Evolutionary conservation across 1,139 yeast species (phyloP), one percentile per base, ranked within the genome.

Genomic region (Kodamaea alishanica): DNA sequence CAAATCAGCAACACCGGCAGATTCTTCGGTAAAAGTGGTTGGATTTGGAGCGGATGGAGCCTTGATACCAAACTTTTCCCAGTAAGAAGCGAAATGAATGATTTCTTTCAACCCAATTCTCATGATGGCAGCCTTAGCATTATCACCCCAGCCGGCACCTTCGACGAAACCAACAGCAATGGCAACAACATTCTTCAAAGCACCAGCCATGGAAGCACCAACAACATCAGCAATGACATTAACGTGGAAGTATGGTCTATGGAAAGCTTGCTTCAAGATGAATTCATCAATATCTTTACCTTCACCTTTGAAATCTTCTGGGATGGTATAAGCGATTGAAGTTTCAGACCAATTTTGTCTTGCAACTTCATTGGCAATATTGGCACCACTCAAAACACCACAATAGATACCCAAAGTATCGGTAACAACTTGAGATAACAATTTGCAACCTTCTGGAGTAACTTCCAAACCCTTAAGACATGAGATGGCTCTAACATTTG

Each of bases 81-180:
- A 68, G 60, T 69, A 67, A 9, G 67, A 61, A 12, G 75, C 72
- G 54, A 71, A 71, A 48, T 61, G 67, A 60, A 88, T 84, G 67
- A 83, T 87, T 69, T 90, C 97, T 55, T 82, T 74, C 43, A 90
- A 66, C 36, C 97, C 97, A 51, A 94, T 81, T 70, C 97, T 81
- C 90, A 89, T 88, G 54, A 90, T 79, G 37, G 97, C 97, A 37
- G 96, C 85, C 66, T 89, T 87, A 51, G 97, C 96, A 60, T 90
- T 90, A 68, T 88, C 96, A 61, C 97, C 97, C 97, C 97, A 90
- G 42, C 95, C 96, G 45, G 84, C 76, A 52, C 97, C 97, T 66
- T 87, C 96, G 45, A 89, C 96, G 59, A 89, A 85, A 39, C 97
- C 97, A 41, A 94, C 96, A 42, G 94, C 89, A 56, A 87, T 74